phyloP scores from a whole-genome alignment of 345 rosid species.

The Aethionema arabicum region DNA sequence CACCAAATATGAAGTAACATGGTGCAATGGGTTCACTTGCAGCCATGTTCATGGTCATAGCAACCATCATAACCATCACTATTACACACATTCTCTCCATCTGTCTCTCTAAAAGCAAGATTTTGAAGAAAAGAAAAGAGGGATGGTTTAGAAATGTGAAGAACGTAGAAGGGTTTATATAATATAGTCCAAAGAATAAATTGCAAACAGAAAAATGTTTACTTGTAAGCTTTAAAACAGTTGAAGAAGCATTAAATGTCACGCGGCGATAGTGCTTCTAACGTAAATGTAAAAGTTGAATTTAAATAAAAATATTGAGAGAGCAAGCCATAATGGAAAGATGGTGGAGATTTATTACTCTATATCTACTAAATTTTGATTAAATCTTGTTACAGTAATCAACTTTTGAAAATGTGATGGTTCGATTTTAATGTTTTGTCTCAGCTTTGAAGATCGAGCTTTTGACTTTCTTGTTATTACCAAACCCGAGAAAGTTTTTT shows the following conservation, averaged over 20 bases:
- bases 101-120: slow-evolving; percentile 18
- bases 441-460: slow-evolving; percentile 23
- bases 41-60: slow-evolving; percentile 27
- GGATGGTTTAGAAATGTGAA: slow-evolving; percentile 6
- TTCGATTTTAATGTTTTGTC: slow-evolving; percentile 32
- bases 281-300: slow-evolving; percentile 25
- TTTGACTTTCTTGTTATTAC: slow-evolving; percentile 13
- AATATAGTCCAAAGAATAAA: slow-evolving; percentile 24
- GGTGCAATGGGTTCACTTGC: slow-evolving; percentile 61
- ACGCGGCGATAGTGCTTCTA: slow-evolving; percentile 32
- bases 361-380: slow-evolving; percentile 22
- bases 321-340: background rate
- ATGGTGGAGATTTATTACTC: slow-evolving; percentile 35
- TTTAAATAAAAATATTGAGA: background rate
- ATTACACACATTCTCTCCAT: slow-evolving; percentile 30
- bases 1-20: slow-evolving; percentile 85
- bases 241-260: slow-evolving; percentile 38
- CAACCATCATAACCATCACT: slow-evolving; percentile 29
- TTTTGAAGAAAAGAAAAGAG: slow-evolving; percentile 8
- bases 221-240: slow-evolving; percentile 9
- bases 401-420: slow-evolving; percentile 23
- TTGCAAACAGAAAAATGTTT: slow-evolving; percentile 23
- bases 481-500: slow-evolving; percentile 23
- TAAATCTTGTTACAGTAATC: slow-evolving; percentile 16
- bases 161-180: slow-evolving; percentile 28